These are phyloP conservation scores for Zasmidium citrigriseum DNA, from an alignment of 2,329 filamentous ascomycete species.

Conservation along the genomic window DNA sequence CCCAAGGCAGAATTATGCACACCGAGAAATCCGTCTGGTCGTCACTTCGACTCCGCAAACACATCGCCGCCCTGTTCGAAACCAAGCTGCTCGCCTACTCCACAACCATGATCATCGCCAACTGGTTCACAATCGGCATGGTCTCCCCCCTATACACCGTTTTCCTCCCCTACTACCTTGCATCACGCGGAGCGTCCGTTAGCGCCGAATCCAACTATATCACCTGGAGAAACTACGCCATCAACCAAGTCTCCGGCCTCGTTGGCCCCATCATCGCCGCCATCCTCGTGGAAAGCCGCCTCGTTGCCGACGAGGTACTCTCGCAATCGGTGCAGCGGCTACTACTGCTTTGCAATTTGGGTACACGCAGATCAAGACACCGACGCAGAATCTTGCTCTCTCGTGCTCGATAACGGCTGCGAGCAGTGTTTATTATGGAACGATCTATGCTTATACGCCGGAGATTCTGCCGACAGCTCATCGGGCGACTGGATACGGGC, in stretches of 20 bases:
- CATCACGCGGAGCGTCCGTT: slow-evolving; percentile 13
- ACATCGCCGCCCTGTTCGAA: slow-evolving; percentile 28
- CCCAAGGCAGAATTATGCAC: slow-evolving; percentile 24
- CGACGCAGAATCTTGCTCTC: slow-evolving; percentile 27
- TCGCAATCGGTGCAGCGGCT: slow-evolving; percentile 24
- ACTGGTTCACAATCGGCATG: slow-evolving; percentile 58
- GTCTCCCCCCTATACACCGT: slow-evolving; percentile 86
- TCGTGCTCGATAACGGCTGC: slow-evolving; percentile 25
- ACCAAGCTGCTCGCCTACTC: slow-evolving; percentile 25
- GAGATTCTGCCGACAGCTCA: slow-evolving; percentile 74
- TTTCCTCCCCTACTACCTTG: slow-evolving; percentile 82
- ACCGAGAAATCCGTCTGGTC: slow-evolving; percentile 29
- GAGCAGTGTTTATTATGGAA: slow-evolving; percentile 66
- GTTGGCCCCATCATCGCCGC: slow-evolving; percentile 59
- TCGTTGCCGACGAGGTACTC: slow-evolving; percentile 25
- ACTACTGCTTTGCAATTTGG: slow-evolving; percentile 29
- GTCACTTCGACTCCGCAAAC: slow-evolving; percentile 22
- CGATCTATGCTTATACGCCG: slow-evolving; percentile 75
- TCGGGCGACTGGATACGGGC: slow-evolving; percentile 61
- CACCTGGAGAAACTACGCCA: slow-evolving; percentile 71
- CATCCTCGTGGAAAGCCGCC: slow-evolving; percentile 24
- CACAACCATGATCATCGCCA: slow-evolving; percentile 25
- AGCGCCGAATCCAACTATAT: slow-evolving; percentile 48
- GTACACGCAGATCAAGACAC: slow-evolving; percentile 30
- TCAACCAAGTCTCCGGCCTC: slow-evolving; percentile 68